These are phyloP conservation scores for Stagonosporopsis tanaceti DNA, from an alignment of 2,329 filamentous ascomycete genomes.

Conservation along the genomic window DNA sequence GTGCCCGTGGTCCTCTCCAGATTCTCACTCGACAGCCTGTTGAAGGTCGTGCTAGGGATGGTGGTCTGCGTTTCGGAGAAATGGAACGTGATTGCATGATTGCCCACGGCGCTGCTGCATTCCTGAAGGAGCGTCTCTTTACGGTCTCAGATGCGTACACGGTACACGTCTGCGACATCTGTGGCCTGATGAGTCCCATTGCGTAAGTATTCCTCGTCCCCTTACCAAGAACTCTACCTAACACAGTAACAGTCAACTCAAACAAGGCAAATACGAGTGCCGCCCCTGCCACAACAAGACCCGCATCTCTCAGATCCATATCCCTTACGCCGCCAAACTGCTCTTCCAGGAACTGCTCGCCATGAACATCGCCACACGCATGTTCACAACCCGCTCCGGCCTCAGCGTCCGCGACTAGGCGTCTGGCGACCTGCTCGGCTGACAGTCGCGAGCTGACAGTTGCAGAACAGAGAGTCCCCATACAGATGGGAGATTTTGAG, in stretches of 20 bases:
- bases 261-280: conserved; percentile 96
- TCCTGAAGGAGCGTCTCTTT: conserved; percentile 96
- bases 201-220: conserved; percentile 73
- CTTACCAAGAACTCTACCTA: conserved; percentile 21
- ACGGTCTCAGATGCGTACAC: conserved; percentile 98
- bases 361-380: conserved; percentile 97
- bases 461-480: neutral
- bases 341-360: conserved; percentile 97
- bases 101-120: conserved; percentile 95
- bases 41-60: conserved; percentile 96
- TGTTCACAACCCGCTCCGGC: conserved; percentile 90
- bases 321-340: conserved; percentile 96
- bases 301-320: conserved; percentile 96
- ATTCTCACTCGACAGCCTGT: conserved; percentile 97
- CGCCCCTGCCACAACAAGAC: conserved; percentile 99
- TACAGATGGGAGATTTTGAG: neutral
- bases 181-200: conserved; percentile 97
- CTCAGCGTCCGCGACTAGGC: conserved; percentile 68
- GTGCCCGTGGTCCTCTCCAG: conserved; percentile 93
- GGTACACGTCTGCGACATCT: conserved; percentile 98
- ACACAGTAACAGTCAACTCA: conserved; percentile 73
- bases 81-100: conserved; percentile 99
- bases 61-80: conserved; percentile 98
- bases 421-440: neutral
- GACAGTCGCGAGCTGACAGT: neutral